Conservation (phyloP, 139 green algal species). For the Diplosphaera chodatii region DNA sequence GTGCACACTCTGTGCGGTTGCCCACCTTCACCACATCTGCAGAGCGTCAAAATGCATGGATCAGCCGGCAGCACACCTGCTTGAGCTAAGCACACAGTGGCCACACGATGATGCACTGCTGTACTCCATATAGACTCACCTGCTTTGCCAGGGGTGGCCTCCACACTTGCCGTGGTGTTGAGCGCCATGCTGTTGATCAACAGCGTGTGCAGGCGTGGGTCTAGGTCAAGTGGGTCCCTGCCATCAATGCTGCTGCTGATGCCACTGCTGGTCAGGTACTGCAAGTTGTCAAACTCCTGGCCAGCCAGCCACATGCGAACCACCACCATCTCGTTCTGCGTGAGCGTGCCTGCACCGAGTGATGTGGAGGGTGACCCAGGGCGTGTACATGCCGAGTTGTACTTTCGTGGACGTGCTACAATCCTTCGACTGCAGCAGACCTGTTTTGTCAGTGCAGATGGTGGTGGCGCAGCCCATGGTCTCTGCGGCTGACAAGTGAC, state of each 20-base stretch:
- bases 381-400: too few species aligned
- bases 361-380: too few species aligned
- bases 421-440: too few species aligned
- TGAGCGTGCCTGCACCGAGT: constrained; percentile 83
- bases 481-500: constrained; percentile 77
- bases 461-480: constrained; percentile 84
- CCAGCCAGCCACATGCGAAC: constrained; percentile 49
- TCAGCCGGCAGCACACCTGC: too few species aligned
- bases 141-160: neutral
- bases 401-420: too few species aligned
- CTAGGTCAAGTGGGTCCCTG: constrained; percentile 10
- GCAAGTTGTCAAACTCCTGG: neutral
- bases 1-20: constrained; percentile 74
- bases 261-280: neutral
- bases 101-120: too few species aligned
- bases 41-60: too few species aligned
- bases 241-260: neutral
- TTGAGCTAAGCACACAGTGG: too few species aligned
- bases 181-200: constrained; percentile 28
- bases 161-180: constrained; percentile 63
- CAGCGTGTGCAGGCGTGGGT: constrained; percentile 1
- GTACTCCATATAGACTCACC: too few species aligned
- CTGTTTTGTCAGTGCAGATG: constrained; percentile 88
- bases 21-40: constrained; percentile 38
- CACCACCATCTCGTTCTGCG: constrained; percentile 75